Evolutionary conservation across 768 basidiomycete genomes (phyloP).

Genomic region (Leccinum fibrillosum): DNA sequence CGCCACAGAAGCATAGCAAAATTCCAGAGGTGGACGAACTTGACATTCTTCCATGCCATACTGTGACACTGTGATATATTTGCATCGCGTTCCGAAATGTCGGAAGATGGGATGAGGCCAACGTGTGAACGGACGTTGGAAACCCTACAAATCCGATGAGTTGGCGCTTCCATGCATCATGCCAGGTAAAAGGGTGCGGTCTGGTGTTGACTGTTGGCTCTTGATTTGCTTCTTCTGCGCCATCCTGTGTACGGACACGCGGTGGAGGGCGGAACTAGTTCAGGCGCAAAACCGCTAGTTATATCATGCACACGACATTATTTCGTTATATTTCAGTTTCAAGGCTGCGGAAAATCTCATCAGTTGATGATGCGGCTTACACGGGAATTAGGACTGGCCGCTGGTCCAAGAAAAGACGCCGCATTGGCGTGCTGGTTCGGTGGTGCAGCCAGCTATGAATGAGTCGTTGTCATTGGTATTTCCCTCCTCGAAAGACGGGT

Average conservation of each 20-base stretch:
- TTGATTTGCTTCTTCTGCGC: slow-evolving; percentile 3
- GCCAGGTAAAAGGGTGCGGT: not conserved
- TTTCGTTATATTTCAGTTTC: slow-evolving; percentile 6
- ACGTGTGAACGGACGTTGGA: slow-evolving; percentile 19
- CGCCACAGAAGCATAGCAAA: slow-evolving; percentile 27
- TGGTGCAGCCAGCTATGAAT: slow-evolving; percentile 25
- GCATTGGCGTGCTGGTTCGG: slow-evolving; percentile 7
- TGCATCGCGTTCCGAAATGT: slow-evolving; percentile 6
- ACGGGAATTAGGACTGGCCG: slow-evolving; percentile 22
- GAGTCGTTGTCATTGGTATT: not conserved
- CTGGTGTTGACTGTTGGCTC: not conserved
- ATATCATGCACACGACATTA: slow-evolving; percentile 8
- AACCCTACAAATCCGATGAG: slow-evolving; percentile 2
- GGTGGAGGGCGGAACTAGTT: slow-evolving; percentile 2
- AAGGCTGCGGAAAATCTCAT: slow-evolving; percentile 7
- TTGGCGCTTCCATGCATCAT: not conserved
- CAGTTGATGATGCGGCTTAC: not conserved
- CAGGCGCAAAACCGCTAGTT: slow-evolving; percentile 11
- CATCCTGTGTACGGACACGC: not conserved
- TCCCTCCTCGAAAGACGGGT: slow-evolving; percentile 2
- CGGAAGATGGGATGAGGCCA: slow-evolving; percentile 8
- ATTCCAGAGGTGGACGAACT: slow-evolving; percentile 21
- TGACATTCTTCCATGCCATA: slow-evolving; percentile 16
- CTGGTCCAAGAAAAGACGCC: slow-evolving; percentile 6
- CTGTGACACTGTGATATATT: slow-evolving; percentile 19